These are phyloP conservation scores for Multifurca ochricompacta DNA, from an alignment of 768 basidiomycete genomes.

Conservation along the genomic window DNA sequence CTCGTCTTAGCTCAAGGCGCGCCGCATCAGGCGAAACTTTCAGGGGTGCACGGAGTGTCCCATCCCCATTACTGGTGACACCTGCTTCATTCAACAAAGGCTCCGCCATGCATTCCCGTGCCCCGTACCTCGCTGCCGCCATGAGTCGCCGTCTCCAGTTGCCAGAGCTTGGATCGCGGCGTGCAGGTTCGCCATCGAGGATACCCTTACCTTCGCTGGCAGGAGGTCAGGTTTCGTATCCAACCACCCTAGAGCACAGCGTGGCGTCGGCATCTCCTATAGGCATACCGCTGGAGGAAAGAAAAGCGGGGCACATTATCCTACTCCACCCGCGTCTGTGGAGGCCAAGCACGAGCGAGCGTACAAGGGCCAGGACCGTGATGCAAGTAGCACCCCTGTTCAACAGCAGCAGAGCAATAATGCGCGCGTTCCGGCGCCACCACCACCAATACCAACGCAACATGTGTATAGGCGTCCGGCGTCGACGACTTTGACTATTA, in stretches of 20 bases:
- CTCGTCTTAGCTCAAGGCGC: not conserved
- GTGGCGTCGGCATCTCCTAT: not conserved
- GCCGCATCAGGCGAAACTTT: not conserved
- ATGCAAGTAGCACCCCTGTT: not conserved
- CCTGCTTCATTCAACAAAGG: not conserved
- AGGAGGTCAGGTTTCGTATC: not conserved
- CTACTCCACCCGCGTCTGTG: not conserved
- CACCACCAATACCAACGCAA: not conserved
- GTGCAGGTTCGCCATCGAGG: not conserved
- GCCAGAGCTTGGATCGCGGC: not conserved
- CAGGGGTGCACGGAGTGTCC: slow-evolving; percentile 4
- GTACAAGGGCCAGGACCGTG: not conserved
- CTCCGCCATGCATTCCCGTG: not conserved
- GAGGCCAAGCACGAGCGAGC: not conserved
- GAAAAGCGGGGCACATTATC: not conserved
- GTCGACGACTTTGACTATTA: not conserved
- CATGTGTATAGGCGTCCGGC: not conserved
- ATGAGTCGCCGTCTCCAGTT: not conserved
- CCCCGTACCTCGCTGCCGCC: not conserved
- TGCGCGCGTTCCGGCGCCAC: not conserved
- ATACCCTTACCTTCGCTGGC: slow-evolving; percentile 2
- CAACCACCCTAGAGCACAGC: not conserved
- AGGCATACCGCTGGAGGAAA: not conserved
- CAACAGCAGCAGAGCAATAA: not conserved
- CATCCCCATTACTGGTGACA: not conserved